Evolutionary conservation across 139 green algal species (phyloP), one percentile per base, ranked within the genome.

Genomic region (Chlorella sp.): DNA sequence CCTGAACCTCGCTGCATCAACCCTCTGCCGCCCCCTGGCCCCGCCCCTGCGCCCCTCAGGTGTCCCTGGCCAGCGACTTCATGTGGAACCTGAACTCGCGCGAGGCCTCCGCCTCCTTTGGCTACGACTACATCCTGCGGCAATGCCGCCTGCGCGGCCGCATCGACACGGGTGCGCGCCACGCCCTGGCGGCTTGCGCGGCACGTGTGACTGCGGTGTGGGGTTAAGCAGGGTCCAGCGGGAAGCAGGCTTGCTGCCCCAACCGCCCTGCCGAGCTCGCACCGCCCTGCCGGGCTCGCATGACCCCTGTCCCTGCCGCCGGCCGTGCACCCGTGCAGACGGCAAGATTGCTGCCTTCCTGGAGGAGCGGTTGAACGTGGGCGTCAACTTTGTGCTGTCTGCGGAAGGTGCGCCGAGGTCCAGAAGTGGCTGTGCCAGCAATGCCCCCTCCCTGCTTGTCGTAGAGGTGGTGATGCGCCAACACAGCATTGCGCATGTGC

Each of bases 71-170:
- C 7, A 92, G 88, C 17, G 97, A 99, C 81, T 96, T 99, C 77
- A 89, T 98, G 90, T 99, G 93, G 91, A 98, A 99, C 83, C 93
- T 92, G 84, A 95, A 95, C 76, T 87, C 86, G n/a, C 89, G 93
- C 3, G 97, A 99, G 86, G 96, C 95, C 26, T 95, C 85, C 0
- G 95, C 97, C 8, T 92, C 90, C 5, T 92, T 99, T 68, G 97
- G 97, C n/a, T 99, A 99, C 77, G 97, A 99, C 90, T 98, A 97
- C 87, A 95, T 94, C 46, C 91, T 99, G 76, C 89, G 95, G 72
- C 93, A 97, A 84, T 93, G 91, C 84, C 84, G 95, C 17, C 89
- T 98, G 82, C 85, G 94, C 28, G 93, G 95, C 51, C 90, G 92
- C 58, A 81, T 96, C 73, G 95, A 98, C 85, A 94, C 92, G n/a